A percentile compares a stretch with the other conserved stretches of the same genome.
These are phyloP conservation scores for Botrytis deweyae DNA, from an alignment of 2,329 filamentous ascomycete species.

Conservation along the genomic window DNA sequence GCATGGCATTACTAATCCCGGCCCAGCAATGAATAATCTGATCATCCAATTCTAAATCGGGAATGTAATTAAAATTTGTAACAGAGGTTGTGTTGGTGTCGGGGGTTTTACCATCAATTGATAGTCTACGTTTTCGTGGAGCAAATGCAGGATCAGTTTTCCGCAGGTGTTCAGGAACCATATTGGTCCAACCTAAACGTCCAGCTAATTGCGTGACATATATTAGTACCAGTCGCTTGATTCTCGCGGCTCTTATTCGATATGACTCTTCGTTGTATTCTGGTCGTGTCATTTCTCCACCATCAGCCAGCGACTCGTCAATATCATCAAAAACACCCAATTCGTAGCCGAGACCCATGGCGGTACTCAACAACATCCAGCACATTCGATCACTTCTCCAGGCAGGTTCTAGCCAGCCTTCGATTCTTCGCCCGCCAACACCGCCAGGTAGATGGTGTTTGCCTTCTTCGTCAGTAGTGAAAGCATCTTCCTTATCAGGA, in stretches of 20 bases:
- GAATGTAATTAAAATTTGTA: constrained; percentile 64
- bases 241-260: constrained; percentile 73
- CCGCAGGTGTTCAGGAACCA: constrained; percentile 72
- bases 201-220: constrained; percentile 95
- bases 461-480: constrained; percentile 47
- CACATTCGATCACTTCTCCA: constrained; percentile 96
- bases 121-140: constrained; percentile 42
- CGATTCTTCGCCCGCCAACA: constrained; percentile 81
- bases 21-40: constrained; percentile 87
- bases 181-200: constrained; percentile 86
- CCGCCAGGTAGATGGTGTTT: constrained; percentile 47
- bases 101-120: constrained; percentile 58
- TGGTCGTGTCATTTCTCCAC: constrained; percentile 58
- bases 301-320: constrained; percentile 63
- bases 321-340: constrained; percentile 93
- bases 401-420: constrained; percentile 94
- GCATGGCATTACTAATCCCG: constrained; percentile 89
- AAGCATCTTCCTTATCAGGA: constrained; percentile 49
- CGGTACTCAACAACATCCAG: constrained; percentile 94
- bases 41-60: constrained; percentile 64
- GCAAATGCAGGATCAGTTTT: constrained; percentile 57
- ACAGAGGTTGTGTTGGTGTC: constrained; percentile 57
- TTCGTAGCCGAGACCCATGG: constrained; percentile 86
- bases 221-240: constrained; percentile 82
- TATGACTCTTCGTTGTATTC: constrained; percentile 75